Percentiles rank a stretch among this genome's conserved stretches.
Evolutionary conservation across 116 monocot genomes (phyloP).

Genomic region (Dioscorea cayenensis): DNA sequence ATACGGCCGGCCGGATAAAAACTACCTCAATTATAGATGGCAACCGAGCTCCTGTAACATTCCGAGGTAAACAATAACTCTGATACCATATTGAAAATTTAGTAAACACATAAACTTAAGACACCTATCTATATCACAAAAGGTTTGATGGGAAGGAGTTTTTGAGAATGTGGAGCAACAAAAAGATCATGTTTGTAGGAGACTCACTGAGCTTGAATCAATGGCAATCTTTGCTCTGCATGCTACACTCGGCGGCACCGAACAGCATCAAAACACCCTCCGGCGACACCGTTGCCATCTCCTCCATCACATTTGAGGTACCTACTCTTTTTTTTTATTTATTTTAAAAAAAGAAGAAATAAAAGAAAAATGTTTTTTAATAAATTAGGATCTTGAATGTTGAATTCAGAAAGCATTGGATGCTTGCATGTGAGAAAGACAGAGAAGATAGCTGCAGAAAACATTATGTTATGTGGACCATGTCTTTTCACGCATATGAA

Average conservation of each 20-base stretch:
- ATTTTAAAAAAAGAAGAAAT: not conserved
- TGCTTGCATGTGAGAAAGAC: not conserved
- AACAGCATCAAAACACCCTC: not conserved
- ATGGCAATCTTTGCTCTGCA: slow-evolving; percentile 48
- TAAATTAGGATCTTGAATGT: not conserved
- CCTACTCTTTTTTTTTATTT: not conserved
- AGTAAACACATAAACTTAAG: too few species aligned
- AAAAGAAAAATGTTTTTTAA: not conserved
- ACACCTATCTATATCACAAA: not conserved
- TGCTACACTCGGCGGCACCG: slow-evolving; percentile 44
- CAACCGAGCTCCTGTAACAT: not conserved
- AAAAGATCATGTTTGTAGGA: slow-evolving; percentile 56
- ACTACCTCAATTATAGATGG: slow-evolving; percentile 11
- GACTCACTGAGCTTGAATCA: slow-evolving; percentile 54
- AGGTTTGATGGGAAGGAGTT: slow-evolving; percentile 36
- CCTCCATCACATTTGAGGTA: not conserved
- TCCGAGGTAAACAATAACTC: not conserved
- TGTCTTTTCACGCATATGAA: not conserved
- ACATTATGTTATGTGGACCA: not conserved
- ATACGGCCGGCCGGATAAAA: slow-evolving; percentile 8
- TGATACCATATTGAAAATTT: too few species aligned
- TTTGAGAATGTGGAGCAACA: slow-evolving; percentile 18
- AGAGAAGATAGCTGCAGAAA: not conserved
- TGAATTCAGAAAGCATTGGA: not conserved
- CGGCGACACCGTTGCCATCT: not conserved